Base-by-base conservation (phyloP, 352 stramenopile genomes). In the Globisporangium polare region DNA sequence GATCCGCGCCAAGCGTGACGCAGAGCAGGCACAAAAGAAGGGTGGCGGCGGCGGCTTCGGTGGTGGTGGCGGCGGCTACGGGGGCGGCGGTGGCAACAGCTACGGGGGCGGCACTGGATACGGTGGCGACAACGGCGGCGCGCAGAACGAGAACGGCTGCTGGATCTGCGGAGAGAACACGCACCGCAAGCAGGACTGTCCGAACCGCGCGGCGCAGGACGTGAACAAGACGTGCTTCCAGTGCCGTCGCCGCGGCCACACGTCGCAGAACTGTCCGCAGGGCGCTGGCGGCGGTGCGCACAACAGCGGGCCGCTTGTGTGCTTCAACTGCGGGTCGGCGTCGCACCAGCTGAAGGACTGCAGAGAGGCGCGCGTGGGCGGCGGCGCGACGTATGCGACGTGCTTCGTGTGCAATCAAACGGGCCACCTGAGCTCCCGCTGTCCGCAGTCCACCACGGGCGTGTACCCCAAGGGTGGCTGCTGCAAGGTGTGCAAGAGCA, bases 391-490 rank as follows among this genome's bases (percentile, higher is more conserved):
- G 20, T 94, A 79, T 67, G 87, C 87, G 22, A 91, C 80, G 57
- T 97, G 89, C 70, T 97, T 96, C 65, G 81, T 97, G 42, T 97
- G 89, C 70, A 74, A 85, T 55, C 75, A 90, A 60, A 88, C 82
- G 29, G 89, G 89, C 43, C 89, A 97, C 66, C 68, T 97, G 63
- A 95, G 87, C 67, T 80, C 77, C 58, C 84, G 89, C 68, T 97
- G 89, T 58, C 83, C 86, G 42, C 68, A 95, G 71, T 95, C 90
- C 51, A 90, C 74, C 53, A 94, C 88, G 43, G 88, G 88, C 58
- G 88, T 96, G 51, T 96, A 96, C 72, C 88, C 88, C 46, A 93
- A 89, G 57, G 89, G 89, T 58, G 89, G 89, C 41, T 92, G 86
- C 72, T 97, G 89, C 63, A 95, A 96, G 67, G 62, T 97, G 27